Conservation (phyloP, 2,329 filamentous ascomycete genomes). For the Phaeosphaeriaceae sp. region DNA sequence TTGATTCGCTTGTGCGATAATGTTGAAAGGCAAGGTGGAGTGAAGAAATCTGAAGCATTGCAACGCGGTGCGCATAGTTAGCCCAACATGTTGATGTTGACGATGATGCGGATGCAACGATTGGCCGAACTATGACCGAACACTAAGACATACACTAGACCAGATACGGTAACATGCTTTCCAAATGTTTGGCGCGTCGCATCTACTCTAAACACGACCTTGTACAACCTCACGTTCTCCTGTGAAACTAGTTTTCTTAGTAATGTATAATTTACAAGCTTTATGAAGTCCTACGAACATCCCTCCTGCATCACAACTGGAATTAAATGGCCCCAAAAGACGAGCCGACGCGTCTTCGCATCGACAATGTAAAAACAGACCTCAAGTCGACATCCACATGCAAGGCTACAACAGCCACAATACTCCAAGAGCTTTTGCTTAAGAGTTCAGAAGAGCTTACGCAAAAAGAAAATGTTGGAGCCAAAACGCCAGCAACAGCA, state of each 20-base stretch:
- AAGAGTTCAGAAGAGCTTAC: slow-evolving; percentile 40
- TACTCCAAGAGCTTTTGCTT: slow-evolving; percentile 55
- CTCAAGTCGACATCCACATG: slow-evolving; percentile 58
- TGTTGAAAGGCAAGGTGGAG: no score
- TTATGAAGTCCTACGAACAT: slow-evolving; percentile 19
- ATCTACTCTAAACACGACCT: slow-evolving; percentile 10
- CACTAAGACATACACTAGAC: slow-evolving; percentile 23
- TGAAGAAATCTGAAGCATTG: no score
- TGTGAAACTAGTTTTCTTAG: slow-evolving; percentile 22
- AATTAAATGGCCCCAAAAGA: slow-evolving; percentile 37
- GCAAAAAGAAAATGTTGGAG: slow-evolving; percentile 41
- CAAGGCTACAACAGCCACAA: slow-evolving; percentile 53
- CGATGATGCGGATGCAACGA: neutral
- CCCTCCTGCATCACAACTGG: neutral
- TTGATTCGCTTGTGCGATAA: no score
- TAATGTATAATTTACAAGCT: slow-evolving; percentile 38
- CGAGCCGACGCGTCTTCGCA: slow-evolving; percentile 51
- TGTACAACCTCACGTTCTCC: slow-evolving; percentile 15
- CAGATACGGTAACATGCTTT: slow-evolving; percentile 25
- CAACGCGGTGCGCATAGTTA: no score
- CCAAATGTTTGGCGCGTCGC: slow-evolving; percentile 22
- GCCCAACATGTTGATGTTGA: no score
- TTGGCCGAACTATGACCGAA: neutral
- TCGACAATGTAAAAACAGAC: slow-evolving; percentile 57
- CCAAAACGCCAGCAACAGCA: slow-evolving; percentile 32